A percentile compares a stretch with the other conserved stretches of the same genome.
Conservation (phyloP, 768 basidiomycete species). For the Lactarius hengduanensis region DNA sequence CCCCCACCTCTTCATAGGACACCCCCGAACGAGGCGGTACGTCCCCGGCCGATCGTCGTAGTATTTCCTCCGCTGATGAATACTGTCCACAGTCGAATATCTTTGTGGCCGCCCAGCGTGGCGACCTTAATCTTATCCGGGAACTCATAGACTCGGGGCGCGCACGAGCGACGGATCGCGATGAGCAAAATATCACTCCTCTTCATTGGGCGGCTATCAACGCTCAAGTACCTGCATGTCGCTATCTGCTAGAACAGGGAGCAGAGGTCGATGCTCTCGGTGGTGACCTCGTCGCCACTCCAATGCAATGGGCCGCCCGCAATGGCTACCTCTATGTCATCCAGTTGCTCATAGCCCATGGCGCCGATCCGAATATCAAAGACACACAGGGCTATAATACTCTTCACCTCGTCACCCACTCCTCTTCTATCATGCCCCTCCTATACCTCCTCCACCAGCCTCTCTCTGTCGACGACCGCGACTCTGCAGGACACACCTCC, state of each 20-base stretch:
- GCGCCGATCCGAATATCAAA: slow-evolving; percentile 87
- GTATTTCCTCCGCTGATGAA: neutral
- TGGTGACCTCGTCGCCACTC: slow-evolving; percentile 91
- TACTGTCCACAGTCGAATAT: slow-evolving; percentile 51
- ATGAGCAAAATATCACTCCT: slow-evolving; percentile 90
- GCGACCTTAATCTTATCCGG: slow-evolving; percentile 66
- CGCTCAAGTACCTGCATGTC: slow-evolving; percentile 86
- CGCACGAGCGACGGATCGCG: slow-evolving; percentile 73
- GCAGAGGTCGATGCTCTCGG: slow-evolving; percentile 94
- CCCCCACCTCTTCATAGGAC: slow-evolving; percentile 8
- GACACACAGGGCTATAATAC: slow-evolving; percentile 97
- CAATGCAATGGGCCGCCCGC: slow-evolving; percentile 97
- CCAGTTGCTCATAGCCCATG: slow-evolving; percentile 84
- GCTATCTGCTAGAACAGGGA: slow-evolving; percentile 85
- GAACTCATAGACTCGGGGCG: slow-evolving; percentile 68
- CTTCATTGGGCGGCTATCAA: slow-evolving; percentile 99
- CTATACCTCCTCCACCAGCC: slow-evolving; percentile 92
- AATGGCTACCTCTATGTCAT: slow-evolving; percentile 97
- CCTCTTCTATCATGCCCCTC: slow-evolving; percentile 90
- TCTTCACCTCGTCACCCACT: slow-evolving; percentile 93
- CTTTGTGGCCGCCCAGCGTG: slow-evolving; percentile 84
- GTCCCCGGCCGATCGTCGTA: neutral
- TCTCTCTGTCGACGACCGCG: slow-evolving; percentile 85
- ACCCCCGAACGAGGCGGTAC: slow-evolving; percentile 15
- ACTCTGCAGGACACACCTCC: slow-evolving; percentile 89